Percentiles rank a stretch among this genome's conserved stretches.
Evolutionary conservation across 2,329 filamentous ascomycete genomes (phyloP).

Genomic region (Fusarium bulbicola): DNA sequence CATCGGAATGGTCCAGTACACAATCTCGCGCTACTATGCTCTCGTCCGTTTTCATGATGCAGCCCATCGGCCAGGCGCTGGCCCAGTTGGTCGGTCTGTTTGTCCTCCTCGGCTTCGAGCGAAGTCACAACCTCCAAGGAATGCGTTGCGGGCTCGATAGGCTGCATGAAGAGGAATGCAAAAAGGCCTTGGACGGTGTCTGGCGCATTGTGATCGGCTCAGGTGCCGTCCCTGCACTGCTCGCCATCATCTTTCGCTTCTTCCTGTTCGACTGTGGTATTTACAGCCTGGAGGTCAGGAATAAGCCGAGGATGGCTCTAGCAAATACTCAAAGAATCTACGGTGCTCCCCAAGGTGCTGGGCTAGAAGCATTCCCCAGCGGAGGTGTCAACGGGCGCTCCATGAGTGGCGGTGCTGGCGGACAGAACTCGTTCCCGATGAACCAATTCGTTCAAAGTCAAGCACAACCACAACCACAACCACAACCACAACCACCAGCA

Average conservation of each 20-base stretch:
- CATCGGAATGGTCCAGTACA: constrained; percentile 71
- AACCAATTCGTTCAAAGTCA: constrained; percentile 29
- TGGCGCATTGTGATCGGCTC: constrained; percentile 75
- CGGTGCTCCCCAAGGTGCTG: constrained; percentile 48
- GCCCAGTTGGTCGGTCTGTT: constrained; percentile 69
- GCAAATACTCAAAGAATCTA: constrained; percentile 69
- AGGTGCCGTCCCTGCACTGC: constrained; percentile 69
- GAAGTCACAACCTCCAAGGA: constrained; percentile 52
- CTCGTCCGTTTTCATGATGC: constrained; percentile 74
- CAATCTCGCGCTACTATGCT: constrained; percentile 74
- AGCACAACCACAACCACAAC: neutral
- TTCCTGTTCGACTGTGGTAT: constrained; percentile 73
- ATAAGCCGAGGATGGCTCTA: constrained; percentile 66
- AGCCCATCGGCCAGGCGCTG: constrained; percentile 72
- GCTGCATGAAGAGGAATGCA: constrained; percentile 56
- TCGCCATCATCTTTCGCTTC: constrained; percentile 73
- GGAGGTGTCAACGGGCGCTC: constrained; percentile 13
- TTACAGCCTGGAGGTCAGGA: constrained; percentile 72
- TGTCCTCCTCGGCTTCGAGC: constrained; percentile 58
- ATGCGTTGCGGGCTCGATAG: constrained; percentile 60
- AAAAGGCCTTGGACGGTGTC: constrained; percentile 63
- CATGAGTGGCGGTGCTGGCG: constrained; percentile 23
- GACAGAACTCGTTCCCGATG: constrained; percentile 32
- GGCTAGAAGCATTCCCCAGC: constrained; percentile 29
- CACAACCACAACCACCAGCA: neutral